phyloP scores from a whole-genome alignment of 208 protist genomes.

The Trypanosoma cruzi region DNA sequence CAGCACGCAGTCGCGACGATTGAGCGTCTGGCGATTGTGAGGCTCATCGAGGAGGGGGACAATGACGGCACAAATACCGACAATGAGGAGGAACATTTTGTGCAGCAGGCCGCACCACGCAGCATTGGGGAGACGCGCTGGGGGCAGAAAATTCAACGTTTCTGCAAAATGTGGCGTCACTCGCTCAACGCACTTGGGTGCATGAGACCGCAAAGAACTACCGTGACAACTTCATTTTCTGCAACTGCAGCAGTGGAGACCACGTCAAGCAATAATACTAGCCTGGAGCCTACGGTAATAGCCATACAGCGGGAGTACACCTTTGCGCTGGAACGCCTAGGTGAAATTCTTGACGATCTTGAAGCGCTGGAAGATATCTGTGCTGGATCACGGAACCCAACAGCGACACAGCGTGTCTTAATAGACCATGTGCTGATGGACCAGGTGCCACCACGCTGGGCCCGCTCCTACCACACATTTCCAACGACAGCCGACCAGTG shows the following conservation, averaged over 20 bases:
- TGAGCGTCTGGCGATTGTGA: constrained; percentile 68
- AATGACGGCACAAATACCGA: neutral
- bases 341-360: constrained; percentile 21
- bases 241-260: neutral
- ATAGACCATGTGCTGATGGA: constrained; percentile 84
- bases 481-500: constrained; percentile 51
- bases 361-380: constrained; percentile 11
- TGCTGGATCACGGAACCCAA: constrained; percentile 69
- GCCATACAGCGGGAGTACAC: constrained; percentile 26
- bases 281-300: constrained; percentile 14
- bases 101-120: constrained; percentile 6
- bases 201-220: neutral
- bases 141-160: constrained; percentile 51
- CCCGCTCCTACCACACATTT: constrained; percentile 36
- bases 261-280: neutral
- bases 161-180: constrained; percentile 36
- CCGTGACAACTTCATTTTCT: neutral
- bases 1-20: constrained; percentile 61
- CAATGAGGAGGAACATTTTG: neutral
- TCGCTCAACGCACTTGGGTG: neutral
- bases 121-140: constrained; percentile 41
- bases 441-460: constrained; percentile 89
- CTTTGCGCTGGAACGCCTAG: constrained; percentile 17
- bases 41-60: constrained; percentile 54
- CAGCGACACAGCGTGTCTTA: constrained; percentile 84